These are phyloP conservation scores for Babesia ovata DNA, from an alignment of 169 alveolate species.

Conservation along the genomic window DNA sequence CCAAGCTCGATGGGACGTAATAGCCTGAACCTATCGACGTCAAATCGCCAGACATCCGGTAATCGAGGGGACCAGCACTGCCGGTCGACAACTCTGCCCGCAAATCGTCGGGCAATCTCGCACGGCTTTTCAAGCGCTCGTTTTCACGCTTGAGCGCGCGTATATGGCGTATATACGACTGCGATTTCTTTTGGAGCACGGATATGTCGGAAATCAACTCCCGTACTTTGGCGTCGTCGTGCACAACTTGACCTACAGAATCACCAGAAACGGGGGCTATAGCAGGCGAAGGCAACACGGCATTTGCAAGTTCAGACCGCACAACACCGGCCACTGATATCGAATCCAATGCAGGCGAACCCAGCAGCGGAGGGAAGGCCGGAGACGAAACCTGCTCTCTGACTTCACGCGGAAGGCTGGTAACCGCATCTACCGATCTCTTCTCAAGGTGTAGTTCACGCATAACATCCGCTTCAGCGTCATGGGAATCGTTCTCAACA, in stretches of 20 bases:
- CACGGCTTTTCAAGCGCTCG: slow-evolving; percentile 17
- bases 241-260: neutral
- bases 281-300: neutral
- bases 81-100: neutral
- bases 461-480: neutral
- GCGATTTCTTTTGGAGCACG: slow-evolving; percentile 30
- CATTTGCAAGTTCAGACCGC: neutral
- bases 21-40: neutral
- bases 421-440: no score
- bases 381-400: neutral
- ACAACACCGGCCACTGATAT: neutral
- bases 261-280: neutral
- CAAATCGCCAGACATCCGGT: slow-evolving; percentile 4
- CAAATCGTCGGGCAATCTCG: neutral
- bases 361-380: neutral
- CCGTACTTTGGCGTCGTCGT: slow-evolving; percentile 26
- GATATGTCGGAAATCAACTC: slow-evolving; percentile 21
- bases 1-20: neutral
- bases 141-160: slow-evolving; percentile 18
- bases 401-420: no score
- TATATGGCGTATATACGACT: slow-evolving; percentile 11
- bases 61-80: slow-evolving; percentile 6
- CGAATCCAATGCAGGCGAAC: neutral
- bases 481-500: neutral
- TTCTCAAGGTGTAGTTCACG: neutral